These are phyloP conservation scores for Suillus bovinus DNA, from an alignment of 768 basidiomycete genomes.

Conservation along the genomic window DNA sequence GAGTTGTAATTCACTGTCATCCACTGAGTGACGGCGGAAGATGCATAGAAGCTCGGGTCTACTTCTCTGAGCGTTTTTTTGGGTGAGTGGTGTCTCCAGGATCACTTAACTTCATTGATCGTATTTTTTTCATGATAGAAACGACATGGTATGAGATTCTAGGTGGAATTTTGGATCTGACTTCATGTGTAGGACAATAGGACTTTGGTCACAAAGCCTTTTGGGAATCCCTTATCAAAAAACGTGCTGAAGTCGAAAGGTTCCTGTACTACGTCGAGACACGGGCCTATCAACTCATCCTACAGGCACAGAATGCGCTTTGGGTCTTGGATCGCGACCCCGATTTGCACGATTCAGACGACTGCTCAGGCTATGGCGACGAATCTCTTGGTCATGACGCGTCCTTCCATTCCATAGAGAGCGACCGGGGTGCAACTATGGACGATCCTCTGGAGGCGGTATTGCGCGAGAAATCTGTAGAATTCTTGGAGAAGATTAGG, in stretches of 20 bases:
- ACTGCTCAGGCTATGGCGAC: constrained; percentile 25
- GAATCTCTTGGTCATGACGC: constrained; percentile 1
- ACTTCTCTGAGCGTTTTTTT: constrained; percentile 42
- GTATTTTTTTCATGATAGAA: constrained; percentile 8
- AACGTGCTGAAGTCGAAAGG: constrained; percentile 31
- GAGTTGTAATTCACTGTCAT: background rate
- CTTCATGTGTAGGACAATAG: constrained; percentile 18
- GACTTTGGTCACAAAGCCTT: constrained; percentile 42
- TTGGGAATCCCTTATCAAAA: constrained; percentile 35
- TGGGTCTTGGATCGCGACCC: constrained; percentile 36
- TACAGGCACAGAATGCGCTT: constrained; percentile 34
- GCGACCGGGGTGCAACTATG: constrained; percentile 1
- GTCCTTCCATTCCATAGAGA: constrained; percentile 16
- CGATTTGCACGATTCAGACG: constrained; percentile 16
- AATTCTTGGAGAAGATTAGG: constrained; percentile 35
- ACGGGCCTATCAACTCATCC: constrained; percentile 37
- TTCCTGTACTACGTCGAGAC: constrained; percentile 33
- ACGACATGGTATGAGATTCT: constrained; percentile 23
- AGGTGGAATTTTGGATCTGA: background rate
- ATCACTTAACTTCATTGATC: background rate
- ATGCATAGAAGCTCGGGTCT: constrained; percentile 39
- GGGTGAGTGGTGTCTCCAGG: constrained; percentile 29
- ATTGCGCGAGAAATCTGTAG: constrained; percentile 33
- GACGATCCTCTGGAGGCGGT: constrained; percentile 37
- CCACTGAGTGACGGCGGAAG: constrained; percentile 21